A percentile compares a stretch with the other conserved stretches of the same genome.
phyloP scores from a whole-genome alignment of 2,329 filamentous ascomycete genomes.

The Neopestalotiopsis sp. region DNA sequence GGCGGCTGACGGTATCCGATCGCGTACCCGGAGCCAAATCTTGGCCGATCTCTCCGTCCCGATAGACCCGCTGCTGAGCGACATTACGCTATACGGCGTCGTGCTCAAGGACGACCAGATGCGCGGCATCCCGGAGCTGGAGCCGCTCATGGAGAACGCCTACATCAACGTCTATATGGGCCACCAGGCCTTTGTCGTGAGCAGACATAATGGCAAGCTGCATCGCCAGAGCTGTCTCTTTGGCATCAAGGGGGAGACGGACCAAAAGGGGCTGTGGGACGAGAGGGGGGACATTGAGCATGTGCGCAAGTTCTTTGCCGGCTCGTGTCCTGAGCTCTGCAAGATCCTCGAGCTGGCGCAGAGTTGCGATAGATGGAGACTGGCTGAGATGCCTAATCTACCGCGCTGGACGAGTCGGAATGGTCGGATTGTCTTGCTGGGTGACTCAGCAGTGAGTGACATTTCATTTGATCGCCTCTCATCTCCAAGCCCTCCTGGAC shows the following conservation, averaged over 20 bases:
- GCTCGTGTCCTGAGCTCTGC: constrained; percentile 15
- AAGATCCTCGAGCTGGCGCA: neutral
- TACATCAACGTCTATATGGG: constrained; percentile 20
- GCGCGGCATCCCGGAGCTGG: neutral
- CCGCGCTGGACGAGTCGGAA: constrained; percentile 16
- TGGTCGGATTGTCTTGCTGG: constrained; percentile 10
- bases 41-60: neutral
- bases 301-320: constrained; percentile 10
- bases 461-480: neutral
- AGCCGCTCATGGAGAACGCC: constrained; percentile 3
- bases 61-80: constrained; percentile 14
- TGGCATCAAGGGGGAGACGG: constrained; percentile 19
- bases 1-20: constrained; percentile 18
- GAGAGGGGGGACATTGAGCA: constrained; percentile 14
- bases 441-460: constrained; percentile 15
- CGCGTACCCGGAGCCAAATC: constrained; percentile 11
- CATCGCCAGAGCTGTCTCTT: constrained; percentile 5
- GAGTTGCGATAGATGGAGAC: constrained; percentile 17
- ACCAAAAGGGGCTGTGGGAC: constrained; percentile 17
- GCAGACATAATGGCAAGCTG: constrained; percentile 14
- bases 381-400: constrained; percentile 20
- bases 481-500: neutral
- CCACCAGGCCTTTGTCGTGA: constrained; percentile 13
- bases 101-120: neutral
- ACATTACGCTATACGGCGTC: constrained; percentile 18